Base-by-base conservation (phyloP, 768 basidiomycete species). In the Multifurca ochricompacta region DNA sequence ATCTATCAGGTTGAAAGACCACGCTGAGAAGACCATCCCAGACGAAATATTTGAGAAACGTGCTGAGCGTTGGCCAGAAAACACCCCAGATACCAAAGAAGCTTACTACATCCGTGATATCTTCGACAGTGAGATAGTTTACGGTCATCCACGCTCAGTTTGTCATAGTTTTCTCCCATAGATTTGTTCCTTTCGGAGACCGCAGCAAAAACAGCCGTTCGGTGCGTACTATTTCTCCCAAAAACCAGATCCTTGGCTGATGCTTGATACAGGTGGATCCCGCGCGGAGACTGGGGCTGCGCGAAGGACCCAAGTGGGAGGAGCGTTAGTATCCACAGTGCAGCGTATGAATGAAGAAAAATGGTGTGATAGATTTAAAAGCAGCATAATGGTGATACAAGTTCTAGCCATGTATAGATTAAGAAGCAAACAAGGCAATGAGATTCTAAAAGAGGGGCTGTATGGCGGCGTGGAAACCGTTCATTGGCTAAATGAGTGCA, bases 221-320 rank as follows among this genome's bases (percentile, higher is more conserved):
- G 94, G 82, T 91, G 67, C 54, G 82, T 72, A 56, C 54, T 40
- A 19, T 28, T 34, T 21, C 21, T 56, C 32, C 45, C 55, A 21
- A 41, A 34, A 19, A 23, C 10, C 43, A 23, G 3, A 4, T 51
- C 16, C 41, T 18, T 13, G 25, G 23, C 44, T 55, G 21, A 51
- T 35, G 18, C 36, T 13, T 21, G 2, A 14, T 34, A 25, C 67
- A 87, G 87, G 59, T 94, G 91, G 93, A 86, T 93, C 68, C 93
- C 93, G 44, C 84, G 91, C 63, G 87, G 84, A 52, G 95, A 97
- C 69, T 99, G 95, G 95, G 95, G 95, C 52, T 96, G 95, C 66
- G 76, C 89, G 3, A 72, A 90, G 28, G 96, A 99, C 68, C 96
- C 96, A 28, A 93, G 91, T 59, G 96, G 96, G 28, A 78, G 96